Conservation (phyloP, 176 grass and related monocot genomes). For the Carex scoparia region DNA sequence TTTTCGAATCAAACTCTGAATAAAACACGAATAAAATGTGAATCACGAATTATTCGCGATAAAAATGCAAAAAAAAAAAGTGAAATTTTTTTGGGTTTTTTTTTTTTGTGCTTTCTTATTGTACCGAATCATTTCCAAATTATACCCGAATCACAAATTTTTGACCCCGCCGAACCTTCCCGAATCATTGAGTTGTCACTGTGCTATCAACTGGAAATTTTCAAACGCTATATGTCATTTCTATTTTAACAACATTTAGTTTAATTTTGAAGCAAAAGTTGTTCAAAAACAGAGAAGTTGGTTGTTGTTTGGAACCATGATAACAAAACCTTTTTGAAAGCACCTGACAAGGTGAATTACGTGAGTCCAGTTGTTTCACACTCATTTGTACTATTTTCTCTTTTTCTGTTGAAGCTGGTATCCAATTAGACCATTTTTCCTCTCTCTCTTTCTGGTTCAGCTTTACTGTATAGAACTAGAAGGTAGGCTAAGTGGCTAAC, state of each 20-base stretch:
- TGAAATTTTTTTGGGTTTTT: too few relatives aligned
- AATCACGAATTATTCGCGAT: too few relatives aligned
- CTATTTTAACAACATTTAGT: background rate
- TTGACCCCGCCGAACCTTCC: too few relatives aligned
- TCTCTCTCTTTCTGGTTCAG: background rate
- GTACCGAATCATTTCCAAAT: too few relatives aligned
- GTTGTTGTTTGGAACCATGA: background rate
- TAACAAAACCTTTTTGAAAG: background rate
- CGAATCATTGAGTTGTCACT: too few relatives aligned
- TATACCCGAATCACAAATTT: too few relatives aligned
- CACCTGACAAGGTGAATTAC: background rate
- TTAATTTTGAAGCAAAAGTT: background rate
- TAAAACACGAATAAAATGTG: too few relatives aligned
- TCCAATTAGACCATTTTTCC: background rate
- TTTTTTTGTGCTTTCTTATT: too few relatives aligned
- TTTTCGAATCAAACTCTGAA: too few relatives aligned
- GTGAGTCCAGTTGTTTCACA: constrained; percentile 9
- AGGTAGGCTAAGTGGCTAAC: too few relatives aligned
- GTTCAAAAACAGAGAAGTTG: background rate
- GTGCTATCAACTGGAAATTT: background rate
- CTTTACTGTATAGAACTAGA: background rate
- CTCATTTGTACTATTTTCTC: background rate
- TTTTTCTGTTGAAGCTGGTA: background rate
- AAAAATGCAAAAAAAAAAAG: too few relatives aligned
- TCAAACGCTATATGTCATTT: background rate